These are phyloP conservation scores for Antrodiella citrinella DNA, from an alignment of 768 basidiomycete genomes.

Conservation along the genomic window DNA sequence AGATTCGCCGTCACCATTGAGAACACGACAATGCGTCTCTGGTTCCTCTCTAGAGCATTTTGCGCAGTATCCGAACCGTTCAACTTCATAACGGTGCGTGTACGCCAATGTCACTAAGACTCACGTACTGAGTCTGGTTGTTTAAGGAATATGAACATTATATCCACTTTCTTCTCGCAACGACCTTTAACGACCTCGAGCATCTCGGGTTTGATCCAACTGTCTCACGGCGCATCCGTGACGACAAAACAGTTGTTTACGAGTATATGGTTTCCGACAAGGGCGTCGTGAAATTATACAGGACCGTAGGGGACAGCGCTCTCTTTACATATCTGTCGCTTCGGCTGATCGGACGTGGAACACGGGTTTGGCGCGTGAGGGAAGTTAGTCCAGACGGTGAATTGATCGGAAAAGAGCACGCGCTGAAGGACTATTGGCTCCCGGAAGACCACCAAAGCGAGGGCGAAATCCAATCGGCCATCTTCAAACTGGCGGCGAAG, in stretches of 20 bases:
- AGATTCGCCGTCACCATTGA: slow-evolving; percentile 1
- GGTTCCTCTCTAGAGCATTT: background rate
- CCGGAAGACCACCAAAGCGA: background rate
- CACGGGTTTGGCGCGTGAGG: background rate
- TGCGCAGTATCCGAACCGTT: background rate
- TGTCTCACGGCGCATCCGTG: background rate
- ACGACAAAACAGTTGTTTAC: background rate
- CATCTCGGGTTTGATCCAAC: background rate
- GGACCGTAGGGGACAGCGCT: no score
- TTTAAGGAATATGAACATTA: background rate
- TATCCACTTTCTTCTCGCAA: background rate
- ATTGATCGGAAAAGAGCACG: background rate
- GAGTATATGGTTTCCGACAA: background rate
- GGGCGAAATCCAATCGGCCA: background rate
- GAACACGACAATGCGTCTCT: background rate
- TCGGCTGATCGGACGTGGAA: background rate
- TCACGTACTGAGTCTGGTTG: background rate
- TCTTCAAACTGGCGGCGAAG: background rate
- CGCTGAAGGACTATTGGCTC: background rate
- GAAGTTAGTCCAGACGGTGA: background rate
- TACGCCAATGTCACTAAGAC: background rate
- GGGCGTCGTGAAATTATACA: background rate
- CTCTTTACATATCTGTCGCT: background rate
- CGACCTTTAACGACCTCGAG: background rate
- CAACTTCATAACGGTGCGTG: slow-evolving; percentile 2